Evolutionary conservation across 2,329 filamentous ascomycete genomes (phyloP).

Genomic region (Lachnellula subtilissima): DNA sequence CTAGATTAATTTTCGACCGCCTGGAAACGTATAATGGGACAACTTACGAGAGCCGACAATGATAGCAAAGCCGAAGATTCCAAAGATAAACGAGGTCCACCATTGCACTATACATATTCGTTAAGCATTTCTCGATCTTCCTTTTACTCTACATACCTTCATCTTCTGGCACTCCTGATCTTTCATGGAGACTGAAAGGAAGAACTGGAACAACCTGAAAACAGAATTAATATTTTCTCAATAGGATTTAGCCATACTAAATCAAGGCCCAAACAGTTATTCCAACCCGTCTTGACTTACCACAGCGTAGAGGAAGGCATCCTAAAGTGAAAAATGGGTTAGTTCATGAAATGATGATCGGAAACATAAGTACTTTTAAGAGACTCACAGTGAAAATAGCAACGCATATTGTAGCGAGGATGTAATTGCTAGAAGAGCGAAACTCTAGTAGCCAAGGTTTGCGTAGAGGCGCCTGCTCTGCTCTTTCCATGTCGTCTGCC

Average conservation of each 20-base stretch:
- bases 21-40: background rate
- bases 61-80: conserved; percentile 9
- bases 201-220: background rate
- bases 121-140: background rate
- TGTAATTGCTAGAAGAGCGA: background rate
- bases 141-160: background rate
- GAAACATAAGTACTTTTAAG: background rate
- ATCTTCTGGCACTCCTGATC: background rate
- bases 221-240: too few species aligned
- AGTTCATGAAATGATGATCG: background rate
- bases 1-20: too few species aligned
- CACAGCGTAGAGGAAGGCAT: conserved; percentile 1
- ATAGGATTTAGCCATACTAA: background rate
- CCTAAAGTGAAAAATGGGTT: background rate
- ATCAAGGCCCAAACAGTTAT: background rate
- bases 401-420: conserved; percentile 1
- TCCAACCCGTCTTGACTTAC: background rate
- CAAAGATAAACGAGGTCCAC: conserved; percentile 9
- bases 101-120: conserved; percentile 6
- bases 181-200: background rate
- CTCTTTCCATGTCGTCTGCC: background rate
- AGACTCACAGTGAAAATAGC: conserved; percentile 2
- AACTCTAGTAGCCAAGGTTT: background rate
- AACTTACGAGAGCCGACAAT: conserved; percentile 4
- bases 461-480: background rate